Conservation (phyloP, 2,329 filamentous ascomycete species). For the Cordyceps militaris region DNA sequence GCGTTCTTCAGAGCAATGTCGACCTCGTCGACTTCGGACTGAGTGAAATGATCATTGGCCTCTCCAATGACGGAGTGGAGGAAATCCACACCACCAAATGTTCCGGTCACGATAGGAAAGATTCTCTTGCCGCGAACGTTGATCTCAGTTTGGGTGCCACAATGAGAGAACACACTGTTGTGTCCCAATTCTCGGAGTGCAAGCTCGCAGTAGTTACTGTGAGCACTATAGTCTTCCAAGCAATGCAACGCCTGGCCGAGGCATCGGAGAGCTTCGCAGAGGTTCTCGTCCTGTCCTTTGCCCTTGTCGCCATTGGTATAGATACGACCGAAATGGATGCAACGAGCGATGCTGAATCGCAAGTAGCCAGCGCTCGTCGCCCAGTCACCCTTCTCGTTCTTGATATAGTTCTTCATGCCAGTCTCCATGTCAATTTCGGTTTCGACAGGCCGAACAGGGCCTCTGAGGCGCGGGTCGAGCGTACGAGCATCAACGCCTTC, state of each 20-base stretch:
- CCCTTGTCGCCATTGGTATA: slow-evolving; percentile 60
- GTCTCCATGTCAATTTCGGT: slow-evolving; percentile 67
- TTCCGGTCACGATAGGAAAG: slow-evolving; percentile 66
- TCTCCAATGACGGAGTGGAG: slow-evolving; percentile 72
- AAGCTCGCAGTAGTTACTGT: slow-evolving; percentile 73
- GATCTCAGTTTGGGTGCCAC: slow-evolving; percentile 59
- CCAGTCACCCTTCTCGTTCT: slow-evolving; percentile 81
- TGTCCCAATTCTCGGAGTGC: slow-evolving; percentile 62
- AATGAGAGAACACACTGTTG: slow-evolving; percentile 64
- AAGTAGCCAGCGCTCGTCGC: slow-evolving; percentile 85
- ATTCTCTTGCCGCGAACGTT: slow-evolving; percentile 56
- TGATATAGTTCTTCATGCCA: slow-evolving; percentile 99
- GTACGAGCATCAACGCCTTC: slow-evolving; percentile 79
- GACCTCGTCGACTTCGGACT: slow-evolving; percentile 77
- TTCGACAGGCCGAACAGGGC: slow-evolving; percentile 65
- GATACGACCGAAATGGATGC: slow-evolving; percentile 69
- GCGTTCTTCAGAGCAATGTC: slow-evolving; percentile 68
- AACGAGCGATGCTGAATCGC: slow-evolving; percentile 64
- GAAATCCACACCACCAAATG: slow-evolving; percentile 77
- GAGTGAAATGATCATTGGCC: slow-evolving; percentile 76
- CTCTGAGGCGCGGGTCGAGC: slow-evolving; percentile 73
- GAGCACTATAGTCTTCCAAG: slow-evolving; percentile 71
- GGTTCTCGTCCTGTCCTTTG: slow-evolving; percentile 62
- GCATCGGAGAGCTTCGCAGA: slow-evolving; percentile 73
- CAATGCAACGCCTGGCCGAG: slow-evolving; percentile 71